Percentiles rank a stretch among this genome's conserved stretches.
Conservation (phyloP, 257 asterid species). For the Rubia yunnanensis region DNA sequence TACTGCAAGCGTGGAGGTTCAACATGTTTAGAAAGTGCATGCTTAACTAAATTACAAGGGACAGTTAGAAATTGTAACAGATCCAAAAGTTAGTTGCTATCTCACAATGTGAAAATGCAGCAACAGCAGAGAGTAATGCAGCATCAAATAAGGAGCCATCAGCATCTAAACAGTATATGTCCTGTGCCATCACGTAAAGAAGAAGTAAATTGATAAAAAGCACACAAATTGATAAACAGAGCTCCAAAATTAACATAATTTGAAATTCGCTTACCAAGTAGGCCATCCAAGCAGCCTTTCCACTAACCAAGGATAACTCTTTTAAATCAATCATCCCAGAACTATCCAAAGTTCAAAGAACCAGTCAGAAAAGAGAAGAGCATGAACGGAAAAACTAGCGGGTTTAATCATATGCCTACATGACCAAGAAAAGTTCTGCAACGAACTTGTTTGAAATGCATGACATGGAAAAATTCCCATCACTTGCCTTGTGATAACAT, state of each 20-base stretch:
- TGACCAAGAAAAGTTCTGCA: no score
- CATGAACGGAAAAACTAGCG: not conserved
- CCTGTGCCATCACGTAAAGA: conserved; percentile 36
- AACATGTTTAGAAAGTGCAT: not conserved
- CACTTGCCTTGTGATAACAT: no score
- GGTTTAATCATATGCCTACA: no score
- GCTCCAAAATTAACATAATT: not conserved
- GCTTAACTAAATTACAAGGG: not conserved
- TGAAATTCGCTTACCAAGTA: conserved; percentile 49
- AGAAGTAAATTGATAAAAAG: not conserved
- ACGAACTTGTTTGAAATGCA: no score
- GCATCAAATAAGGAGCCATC: conserved; percentile 96
- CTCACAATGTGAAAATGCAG: conserved; percentile 85
- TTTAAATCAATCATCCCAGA: conserved; percentile 84
- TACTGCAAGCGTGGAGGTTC: conserved; percentile 45
- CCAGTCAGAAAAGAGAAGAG: conserved; percentile 10
- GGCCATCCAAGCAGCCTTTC: conserved; percentile 99
- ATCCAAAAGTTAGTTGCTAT: not conserved
- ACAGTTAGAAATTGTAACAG: not conserved
- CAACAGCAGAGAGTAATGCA: conserved; percentile 89
- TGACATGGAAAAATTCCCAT: no score
- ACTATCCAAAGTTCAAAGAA: conserved; percentile 30
- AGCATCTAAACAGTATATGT: conserved; percentile 91
- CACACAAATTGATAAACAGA: not conserved
- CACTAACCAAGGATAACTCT: conserved; percentile 71